Base-by-base conservation (phyloP, 208 protist species). In the Trypanosoma lewisi region DNA sequence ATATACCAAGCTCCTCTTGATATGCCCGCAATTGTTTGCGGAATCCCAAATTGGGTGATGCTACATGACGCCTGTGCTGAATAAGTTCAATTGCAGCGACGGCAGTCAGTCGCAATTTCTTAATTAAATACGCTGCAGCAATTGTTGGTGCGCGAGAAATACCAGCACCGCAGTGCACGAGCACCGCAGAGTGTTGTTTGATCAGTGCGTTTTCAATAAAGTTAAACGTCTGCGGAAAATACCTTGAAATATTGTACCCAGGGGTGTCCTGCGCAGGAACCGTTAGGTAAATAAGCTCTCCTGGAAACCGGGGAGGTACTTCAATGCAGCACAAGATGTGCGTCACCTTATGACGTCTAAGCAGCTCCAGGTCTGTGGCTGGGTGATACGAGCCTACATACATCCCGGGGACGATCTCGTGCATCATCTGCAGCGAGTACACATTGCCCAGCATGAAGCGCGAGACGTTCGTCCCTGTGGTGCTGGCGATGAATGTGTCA, bases 141-240 rank as follows among this genome's bases (percentile, higher is more conserved):
- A 92, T 71, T 25, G 82, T 88, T 23, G 89, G 83, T 5, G 83
- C 85, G 30, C 89, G 80, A 1, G 85, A 93, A 55, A 95, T 95
- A 42, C 85, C 89, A 3, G 83, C 85, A 0, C 85, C 89, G 54
- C 89, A 95, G 61, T 95, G 89, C 49, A 95, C 83, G 6, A 91
- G 70, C 19, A 95, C 83, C 0, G 52, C 76, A 7, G 75, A 80
- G 34, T 73, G 70, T n/a, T 47, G 36, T 37, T 67, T 63, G 14
- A 81, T 73, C 12, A 87, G 37, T 28, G 82, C 83, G 4, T 75
- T 74, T 49, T 91, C 82, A 49, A 93, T 91, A 66, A 93, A 95
- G 27, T 83, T 73, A 58, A 82, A 89, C 4, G 83, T 85, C 19
- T 59, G 65, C 6, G 36, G 57, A 47, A 95, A 89, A 69, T 81